These are phyloP conservation scores for Abrus precatorius DNA, from an alignment of 306 rosid genomes.

Conservation along the genomic window DNA sequence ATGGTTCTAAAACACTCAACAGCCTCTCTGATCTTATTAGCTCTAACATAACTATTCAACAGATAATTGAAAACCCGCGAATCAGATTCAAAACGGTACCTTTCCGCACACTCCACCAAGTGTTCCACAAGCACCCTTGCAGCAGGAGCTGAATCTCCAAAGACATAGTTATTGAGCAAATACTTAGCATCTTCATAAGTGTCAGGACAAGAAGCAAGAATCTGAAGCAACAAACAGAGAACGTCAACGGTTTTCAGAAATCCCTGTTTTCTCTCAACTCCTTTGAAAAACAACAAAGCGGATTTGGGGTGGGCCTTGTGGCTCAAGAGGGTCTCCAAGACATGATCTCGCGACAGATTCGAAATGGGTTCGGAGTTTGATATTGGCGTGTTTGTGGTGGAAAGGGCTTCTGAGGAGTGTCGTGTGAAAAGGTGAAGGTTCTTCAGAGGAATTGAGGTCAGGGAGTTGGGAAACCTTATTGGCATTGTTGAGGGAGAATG, in stretches of 20 bases:
- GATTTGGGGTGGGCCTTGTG: conserved; percentile 56
- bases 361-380: conserved; percentile 6
- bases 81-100: conserved; percentile 55
- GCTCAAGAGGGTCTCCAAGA: conserved; percentile 59
- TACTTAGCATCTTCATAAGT: conserved; percentile 34
- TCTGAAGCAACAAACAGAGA: conserved; percentile 68
- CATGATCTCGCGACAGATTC: conserved; percentile 38
- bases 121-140: conserved; percentile 48
- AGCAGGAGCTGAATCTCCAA: conserved; percentile 53
- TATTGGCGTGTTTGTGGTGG: background rate
- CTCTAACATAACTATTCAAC: conserved; percentile 70
- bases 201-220: conserved; percentile 46
- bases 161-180: conserved; percentile 57
- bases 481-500: conserved; percentile 20
- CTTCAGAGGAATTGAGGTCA: conserved; percentile 45
- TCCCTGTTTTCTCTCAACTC: conserved; percentile 50
- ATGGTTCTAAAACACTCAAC: conserved; percentile 62
- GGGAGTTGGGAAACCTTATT: conserved; percentile 42
- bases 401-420: conserved; percentile 41
- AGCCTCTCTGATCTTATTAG: conserved; percentile 61
- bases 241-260: conserved; percentile 53
- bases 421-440: conserved; percentile 45
- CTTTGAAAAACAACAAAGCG: conserved; percentile 61
- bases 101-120: conserved; percentile 56
- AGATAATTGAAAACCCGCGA: conserved; percentile 63